phyloP scores from a whole-genome alignment of 306 rosid genomes.

The Alnus rubra region DNA sequence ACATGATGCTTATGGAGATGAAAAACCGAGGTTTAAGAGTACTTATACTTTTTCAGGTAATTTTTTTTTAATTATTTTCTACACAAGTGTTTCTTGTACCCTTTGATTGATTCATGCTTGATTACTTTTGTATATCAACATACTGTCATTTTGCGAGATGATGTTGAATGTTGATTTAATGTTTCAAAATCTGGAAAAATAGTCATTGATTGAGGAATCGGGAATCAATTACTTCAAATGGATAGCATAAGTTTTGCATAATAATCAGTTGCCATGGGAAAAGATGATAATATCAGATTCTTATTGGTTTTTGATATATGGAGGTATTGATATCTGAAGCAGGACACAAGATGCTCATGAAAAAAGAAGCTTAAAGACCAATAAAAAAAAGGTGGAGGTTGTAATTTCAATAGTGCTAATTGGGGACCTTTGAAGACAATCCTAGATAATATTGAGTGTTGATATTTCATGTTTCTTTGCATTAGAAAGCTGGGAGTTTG shows the following conservation, averaged over 20 bases:
- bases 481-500: background rate
- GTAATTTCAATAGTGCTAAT: background rate
- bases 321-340: background rate
- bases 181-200: background rate
- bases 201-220: background rate
- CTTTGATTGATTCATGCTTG: background rate
- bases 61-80: background rate
- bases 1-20: constrained; percentile 75
- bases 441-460: background rate
- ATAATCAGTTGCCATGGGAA: background rate
- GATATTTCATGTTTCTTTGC: background rate
- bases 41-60: constrained; percentile 81
- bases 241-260: background rate
- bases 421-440: background rate
- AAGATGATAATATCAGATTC: background rate
- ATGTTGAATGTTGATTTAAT: background rate
- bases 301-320: background rate
- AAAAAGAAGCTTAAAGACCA: background rate
- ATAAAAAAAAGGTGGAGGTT: background rate
- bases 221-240: background rate
- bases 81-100: background rate
- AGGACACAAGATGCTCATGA: background rate
- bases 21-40: constrained; percentile 56
- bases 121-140: background rate
- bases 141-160: background rate